Conservation (phyloP, 176 grass and related monocot species). For the Cenchrus americanus region DNA sequence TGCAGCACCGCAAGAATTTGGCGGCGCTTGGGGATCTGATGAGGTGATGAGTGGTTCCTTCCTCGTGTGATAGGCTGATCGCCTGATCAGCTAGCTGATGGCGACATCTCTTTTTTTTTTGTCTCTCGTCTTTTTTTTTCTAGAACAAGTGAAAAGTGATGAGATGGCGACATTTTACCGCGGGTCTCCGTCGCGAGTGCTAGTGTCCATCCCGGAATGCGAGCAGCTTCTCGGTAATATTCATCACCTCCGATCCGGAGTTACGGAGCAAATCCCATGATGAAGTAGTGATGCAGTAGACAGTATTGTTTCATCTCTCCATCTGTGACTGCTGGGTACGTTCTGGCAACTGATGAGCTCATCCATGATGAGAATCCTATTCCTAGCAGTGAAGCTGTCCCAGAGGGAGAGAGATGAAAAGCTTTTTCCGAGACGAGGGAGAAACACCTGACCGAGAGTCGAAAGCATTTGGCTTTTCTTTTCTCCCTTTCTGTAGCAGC, state of each 20-base stretch:
- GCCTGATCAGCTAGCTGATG: too few species aligned
- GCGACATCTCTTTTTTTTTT: not conserved
- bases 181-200: not conserved
- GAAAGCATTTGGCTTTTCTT: too few species aligned
- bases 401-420: too few species aligned
- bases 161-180: not conserved
- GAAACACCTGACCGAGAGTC: too few species aligned
- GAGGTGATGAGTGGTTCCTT: constrained; percentile 6
- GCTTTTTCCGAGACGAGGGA: too few species aligned
- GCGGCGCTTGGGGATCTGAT: not conserved
- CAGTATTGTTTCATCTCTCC: not conserved
- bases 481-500: too few species aligned
- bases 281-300: not conserved
- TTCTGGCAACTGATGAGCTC: not conserved
- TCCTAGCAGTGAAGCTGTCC: too few species aligned
- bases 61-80: too few species aligned
- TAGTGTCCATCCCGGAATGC: not conserved
- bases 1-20: too few species aligned
- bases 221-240: constrained; percentile 14
- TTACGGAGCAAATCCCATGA: not conserved
- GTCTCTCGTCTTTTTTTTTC: fast-evolving
- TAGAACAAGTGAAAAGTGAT: not conserved
- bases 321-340: too few species aligned
- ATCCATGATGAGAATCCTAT: not conserved
- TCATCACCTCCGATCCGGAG: not conserved